Conservation (phyloP, 371 early-diverging fungal species). For the Mucor mucedo region DNA sequence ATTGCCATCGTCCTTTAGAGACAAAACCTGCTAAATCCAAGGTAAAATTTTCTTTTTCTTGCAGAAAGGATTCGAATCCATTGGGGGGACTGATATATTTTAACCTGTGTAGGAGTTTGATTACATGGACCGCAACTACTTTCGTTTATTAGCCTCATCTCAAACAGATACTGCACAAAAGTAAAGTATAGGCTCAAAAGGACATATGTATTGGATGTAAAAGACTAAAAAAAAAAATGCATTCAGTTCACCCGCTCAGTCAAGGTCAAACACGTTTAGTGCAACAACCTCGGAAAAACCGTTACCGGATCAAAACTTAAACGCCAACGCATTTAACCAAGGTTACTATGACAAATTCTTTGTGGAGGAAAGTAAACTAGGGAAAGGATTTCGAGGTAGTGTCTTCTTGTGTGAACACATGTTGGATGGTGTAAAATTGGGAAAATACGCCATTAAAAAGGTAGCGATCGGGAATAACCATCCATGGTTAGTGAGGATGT, state of each 20-base stretch:
- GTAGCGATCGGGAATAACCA: constrained; percentile 91
- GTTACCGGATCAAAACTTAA: constrained; percentile 25
- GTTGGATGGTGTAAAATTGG: constrained; percentile 80
- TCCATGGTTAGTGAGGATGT: constrained; percentile 92
- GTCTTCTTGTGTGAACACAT: constrained; percentile 92
- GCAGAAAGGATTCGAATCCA: no score
- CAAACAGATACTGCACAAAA: constrained; percentile 28
- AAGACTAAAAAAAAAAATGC: neutral
- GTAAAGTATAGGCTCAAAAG: constrained; percentile 26
- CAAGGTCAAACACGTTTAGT: constrained; percentile 23
- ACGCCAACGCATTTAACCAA: constrained; percentile 74
- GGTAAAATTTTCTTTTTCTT: neutral
- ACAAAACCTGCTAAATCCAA: neutral
- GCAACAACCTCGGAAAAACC: constrained; percentile 5
- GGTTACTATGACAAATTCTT: constrained; percentile 97
- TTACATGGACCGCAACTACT: constrained; percentile 73
- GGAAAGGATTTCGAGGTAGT: constrained; percentile 89
- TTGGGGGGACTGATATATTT: no score
- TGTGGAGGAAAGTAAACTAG: constrained; percentile 82
- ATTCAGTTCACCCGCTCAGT: constrained; percentile 23
- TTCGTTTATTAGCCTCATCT: constrained; percentile 58
- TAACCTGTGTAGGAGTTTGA: constrained; percentile 24
- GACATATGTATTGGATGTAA: no score
- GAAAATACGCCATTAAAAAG: constrained; percentile 92
- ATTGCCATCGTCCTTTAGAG: constrained; percentile 43